phyloP scores from a whole-genome alignment of 192 early-diverging fungal genomes.

The Dimargaris cristalligena region DNA sequence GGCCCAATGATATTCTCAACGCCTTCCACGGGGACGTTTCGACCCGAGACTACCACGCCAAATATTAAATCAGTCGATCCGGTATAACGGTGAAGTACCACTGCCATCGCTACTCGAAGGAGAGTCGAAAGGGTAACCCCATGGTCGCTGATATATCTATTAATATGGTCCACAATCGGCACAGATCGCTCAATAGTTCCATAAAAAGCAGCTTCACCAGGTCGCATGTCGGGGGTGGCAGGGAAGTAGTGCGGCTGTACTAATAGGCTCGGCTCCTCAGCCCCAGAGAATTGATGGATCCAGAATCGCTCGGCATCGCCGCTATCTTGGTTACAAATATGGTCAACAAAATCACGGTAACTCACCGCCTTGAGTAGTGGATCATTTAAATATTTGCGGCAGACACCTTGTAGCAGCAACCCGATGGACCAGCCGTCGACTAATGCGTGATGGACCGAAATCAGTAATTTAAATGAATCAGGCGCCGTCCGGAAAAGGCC shows the following conservation, averaged over 20 bases:
- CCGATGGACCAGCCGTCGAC: not conserved
- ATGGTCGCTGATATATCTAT: not conserved
- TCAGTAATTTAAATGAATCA: not conserved
- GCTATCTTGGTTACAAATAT: slow-evolving; percentile 1
- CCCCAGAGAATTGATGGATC: not conserved
- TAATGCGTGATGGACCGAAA: not conserved
- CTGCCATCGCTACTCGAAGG: not conserved
- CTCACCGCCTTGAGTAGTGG: not conserved
- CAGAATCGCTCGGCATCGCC: not conserved
- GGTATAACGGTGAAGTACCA: not conserved
- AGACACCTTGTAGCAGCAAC: not conserved
- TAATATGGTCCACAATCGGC: no score
- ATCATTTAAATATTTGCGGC: not conserved
- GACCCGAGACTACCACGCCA: slow-evolving; percentile 2
- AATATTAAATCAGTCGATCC: not conserved
- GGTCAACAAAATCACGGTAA: not conserved
- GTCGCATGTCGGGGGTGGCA: no score
- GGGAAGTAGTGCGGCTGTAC: not conserved
- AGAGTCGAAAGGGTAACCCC: slow-evolving; percentile 1
- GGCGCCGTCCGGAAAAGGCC: not conserved
- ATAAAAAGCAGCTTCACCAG: not conserved
- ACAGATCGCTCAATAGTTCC: no score
- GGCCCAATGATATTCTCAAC: slow-evolving; percentile 2
- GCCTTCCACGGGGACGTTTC: not conserved
- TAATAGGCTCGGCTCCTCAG: not conserved